phyloP scores from a whole-genome alignment of 345 rosid species.

The Acer yangbiense region DNA sequence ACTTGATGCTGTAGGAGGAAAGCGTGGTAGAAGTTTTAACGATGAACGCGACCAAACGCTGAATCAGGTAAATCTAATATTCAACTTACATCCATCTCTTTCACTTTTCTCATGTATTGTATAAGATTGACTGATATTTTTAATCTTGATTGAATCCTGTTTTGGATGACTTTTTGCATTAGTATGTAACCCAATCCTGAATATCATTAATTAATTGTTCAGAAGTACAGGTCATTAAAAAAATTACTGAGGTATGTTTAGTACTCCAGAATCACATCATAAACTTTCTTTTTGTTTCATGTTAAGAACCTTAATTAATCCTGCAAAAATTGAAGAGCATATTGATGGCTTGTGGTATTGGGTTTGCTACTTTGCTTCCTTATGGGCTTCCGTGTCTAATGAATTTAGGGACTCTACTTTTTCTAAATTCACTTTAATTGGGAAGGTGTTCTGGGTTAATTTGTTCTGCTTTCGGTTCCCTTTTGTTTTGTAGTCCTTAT shows the following conservation, averaged over 20 bases:
- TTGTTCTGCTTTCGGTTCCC: no score
- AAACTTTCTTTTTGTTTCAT: neutral
- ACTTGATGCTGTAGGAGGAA: slow-evolving; percentile 98
- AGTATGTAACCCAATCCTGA: neutral
- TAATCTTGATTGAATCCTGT: neutral
- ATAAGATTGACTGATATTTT: neutral
- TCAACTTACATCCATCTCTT: slow-evolving; percentile 1
- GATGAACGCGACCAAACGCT: slow-evolving; percentile 97
- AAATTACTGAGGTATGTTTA: neutral
- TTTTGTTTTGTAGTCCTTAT: no score
- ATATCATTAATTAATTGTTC: neutral
- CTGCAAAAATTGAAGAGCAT: no score
- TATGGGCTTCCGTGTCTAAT: no score
- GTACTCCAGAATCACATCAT: neutral
- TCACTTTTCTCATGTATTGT: neutral
- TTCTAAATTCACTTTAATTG: no score
- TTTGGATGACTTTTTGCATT: neutral
- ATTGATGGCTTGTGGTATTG: no score
- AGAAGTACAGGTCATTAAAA: neutral
- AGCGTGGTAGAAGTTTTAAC: slow-evolving; percentile 94
- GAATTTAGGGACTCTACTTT: no score
- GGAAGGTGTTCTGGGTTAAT: no score
- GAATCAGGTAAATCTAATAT: slow-evolving; percentile 66
- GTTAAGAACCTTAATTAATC: slow-evolving; percentile 2
- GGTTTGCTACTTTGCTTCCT: no score